Percentiles rank a stretch among this genome's conserved stretches.
These are phyloP conservation scores for Xylaria sp. DNA, from an alignment of 2,329 filamentous ascomycete genomes.

Conservation along the genomic window DNA sequence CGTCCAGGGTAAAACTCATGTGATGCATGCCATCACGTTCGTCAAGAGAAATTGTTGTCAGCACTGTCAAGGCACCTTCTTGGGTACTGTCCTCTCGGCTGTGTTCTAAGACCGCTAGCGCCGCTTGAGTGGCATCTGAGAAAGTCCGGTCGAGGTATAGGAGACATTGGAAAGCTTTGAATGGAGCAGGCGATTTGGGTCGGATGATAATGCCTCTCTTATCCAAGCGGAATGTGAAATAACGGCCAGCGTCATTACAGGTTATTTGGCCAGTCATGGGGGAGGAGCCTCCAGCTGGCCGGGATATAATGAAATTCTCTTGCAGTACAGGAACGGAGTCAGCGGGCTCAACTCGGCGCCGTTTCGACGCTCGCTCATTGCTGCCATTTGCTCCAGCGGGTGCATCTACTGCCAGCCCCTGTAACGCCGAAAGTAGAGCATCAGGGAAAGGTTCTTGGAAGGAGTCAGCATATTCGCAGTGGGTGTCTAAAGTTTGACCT, in stretches of 20 bases:
- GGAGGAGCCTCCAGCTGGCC: slow-evolving; percentile 20
- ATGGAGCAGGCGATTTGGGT: slow-evolving; percentile 27
- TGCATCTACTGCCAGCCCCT: background rate
- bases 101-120: slow-evolving; percentile 34
- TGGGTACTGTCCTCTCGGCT: slow-evolving; percentile 36
- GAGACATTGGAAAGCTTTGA: slow-evolving; percentile 31
- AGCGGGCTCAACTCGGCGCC: slow-evolving; percentile 36
- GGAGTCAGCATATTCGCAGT: slow-evolving; percentile 16
- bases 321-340: slow-evolving; percentile 42
- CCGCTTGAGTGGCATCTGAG: slow-evolving; percentile 23
- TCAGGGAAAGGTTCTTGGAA: slow-evolving; percentile 31
- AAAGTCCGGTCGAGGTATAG: slow-evolving; percentile 32
- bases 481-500: background rate
- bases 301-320: slow-evolving; percentile 38
- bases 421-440: slow-evolving; percentile 19
- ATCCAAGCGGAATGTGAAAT: slow-evolving; percentile 33
- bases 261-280: slow-evolving; percentile 18
- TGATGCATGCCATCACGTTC: slow-evolving; percentile 43
- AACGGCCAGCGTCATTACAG: slow-evolving; percentile 34
- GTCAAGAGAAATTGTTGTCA: slow-evolving; percentile 49
- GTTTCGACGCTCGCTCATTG: slow-evolving; percentile 41
- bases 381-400: slow-evolving; percentile 7
- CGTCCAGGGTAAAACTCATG: slow-evolving; percentile 50
- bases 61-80: slow-evolving; percentile 51
- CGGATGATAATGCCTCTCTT: slow-evolving; percentile 29